Conservation (phyloP, 2,329 filamentous ascomycete genomes). For the Parastagonospora avenae region DNA sequence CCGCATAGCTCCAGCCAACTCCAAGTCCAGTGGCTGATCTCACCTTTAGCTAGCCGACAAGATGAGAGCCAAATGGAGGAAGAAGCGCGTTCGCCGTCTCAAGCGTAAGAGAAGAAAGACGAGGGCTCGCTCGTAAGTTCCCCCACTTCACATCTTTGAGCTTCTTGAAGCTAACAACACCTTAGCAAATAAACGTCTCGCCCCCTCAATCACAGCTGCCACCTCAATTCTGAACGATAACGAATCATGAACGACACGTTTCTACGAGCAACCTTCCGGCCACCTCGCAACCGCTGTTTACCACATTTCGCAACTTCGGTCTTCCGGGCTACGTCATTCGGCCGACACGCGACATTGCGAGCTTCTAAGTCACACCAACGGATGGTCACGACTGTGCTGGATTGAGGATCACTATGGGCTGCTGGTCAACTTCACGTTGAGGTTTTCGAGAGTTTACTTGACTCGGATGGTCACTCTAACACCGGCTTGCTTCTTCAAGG, state of each 20-base stretch:
- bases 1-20: conserved; percentile 15
- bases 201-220: conserved; percentile 46
- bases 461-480: conserved; percentile 44
- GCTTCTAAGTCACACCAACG: conserved; percentile 23
- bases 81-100: conserved; percentile 98
- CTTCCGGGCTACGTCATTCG: conserved; percentile 30
- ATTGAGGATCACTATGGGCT: conserved; percentile 32
- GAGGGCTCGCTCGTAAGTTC: conserved; percentile 88
- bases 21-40: conserved; percentile 33
- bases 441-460: conserved; percentile 43
- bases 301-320: conserved; percentile 22
- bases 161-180: conserved; percentile 12
- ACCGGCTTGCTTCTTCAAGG: conserved; percentile 38
- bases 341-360: conserved; percentile 32
- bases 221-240: conserved; percentile 38
- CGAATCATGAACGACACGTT: conserved; percentile 34
- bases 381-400: conserved; percentile 32
- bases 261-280: conserved; percentile 28
- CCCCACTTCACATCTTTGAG: neutral
- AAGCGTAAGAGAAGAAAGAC: conserved; percentile 99
- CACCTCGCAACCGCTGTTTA: conserved; percentile 29
- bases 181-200: conserved; percentile 57
- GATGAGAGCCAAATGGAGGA: conserved; percentile 99
- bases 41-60: conserved; percentile 50
- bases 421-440: conserved; percentile 45